Evolutionary conservation across 768 basidiomycete genomes (phyloP), one percentile per base, ranked within the genome.

Genomic region (Naganishia vishniacii): DNA sequence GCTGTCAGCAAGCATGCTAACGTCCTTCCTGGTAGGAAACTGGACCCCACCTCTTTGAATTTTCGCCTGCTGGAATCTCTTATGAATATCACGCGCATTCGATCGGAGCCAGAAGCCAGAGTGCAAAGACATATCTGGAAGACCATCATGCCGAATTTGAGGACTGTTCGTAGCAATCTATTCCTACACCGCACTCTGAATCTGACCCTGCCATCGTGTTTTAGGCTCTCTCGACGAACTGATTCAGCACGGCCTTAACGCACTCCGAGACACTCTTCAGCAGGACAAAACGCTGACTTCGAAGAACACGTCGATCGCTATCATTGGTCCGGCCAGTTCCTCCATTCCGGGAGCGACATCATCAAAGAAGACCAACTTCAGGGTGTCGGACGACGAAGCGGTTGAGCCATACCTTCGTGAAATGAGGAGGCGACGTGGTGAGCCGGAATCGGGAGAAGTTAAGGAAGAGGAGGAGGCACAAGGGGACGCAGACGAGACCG

Each of bases 81-180:
- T 97, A 94, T 75, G 94, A 98, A 77, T 99, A 97, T 79, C 91
- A 86, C 75, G 95, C 95, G 49, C 93, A 97, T 84, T 94, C 92
- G 42, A 99, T 99, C 78, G 95, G 95, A 58, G 94, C 94, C 15
- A 85, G 95, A 56, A 92, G 89, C 78, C 95, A 99, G 79, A 94
- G 91, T 70, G 94, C 95, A 53, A 98, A 97, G 80, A 99, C 95
- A 13, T 99, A 98, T 77, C 81, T 99, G 40, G 95, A 99, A 81
- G 90, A 88, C 77, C 86, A 98, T 73, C 95, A 85, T 72, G 87
- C 89, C 76, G 84, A 82, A 71, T 99, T 97, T 74, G 81, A 82
- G 4, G 86, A 91, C 75, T 86, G 92, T 95, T 68, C 69, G 89
- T 82, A 31, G 66, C 59, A 2, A 8, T 48, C 25, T 29, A 28